Evolutionary conservation across 2,329 filamentous ascomycete genomes (phyloP).

Genomic region (Aspergillus ochraceus): DNA sequence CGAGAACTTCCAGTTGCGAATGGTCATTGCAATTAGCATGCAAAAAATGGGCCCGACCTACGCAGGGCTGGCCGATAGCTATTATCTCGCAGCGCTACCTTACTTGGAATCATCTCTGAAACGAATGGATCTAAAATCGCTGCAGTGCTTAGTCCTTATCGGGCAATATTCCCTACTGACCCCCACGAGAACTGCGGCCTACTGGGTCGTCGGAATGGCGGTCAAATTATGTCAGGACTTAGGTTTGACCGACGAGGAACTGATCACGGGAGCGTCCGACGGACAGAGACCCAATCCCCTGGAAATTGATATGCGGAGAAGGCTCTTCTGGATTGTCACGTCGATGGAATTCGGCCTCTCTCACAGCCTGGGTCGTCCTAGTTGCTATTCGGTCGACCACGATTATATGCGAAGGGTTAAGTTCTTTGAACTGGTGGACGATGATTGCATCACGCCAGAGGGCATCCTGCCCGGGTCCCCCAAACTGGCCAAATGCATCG

Average conservation of each 20-base stretch:
- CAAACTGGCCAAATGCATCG: constrained; percentile 80
- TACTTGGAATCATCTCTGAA: constrained; percentile 79
- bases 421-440: constrained; percentile 80
- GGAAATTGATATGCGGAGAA: constrained; percentile 83
- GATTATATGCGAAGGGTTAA: constrained; percentile 76
- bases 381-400: constrained; percentile 76
- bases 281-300: constrained; percentile 66
- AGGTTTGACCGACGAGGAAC: constrained; percentile 84
- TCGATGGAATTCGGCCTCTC: constrained; percentile 88
- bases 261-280: constrained; percentile 65
- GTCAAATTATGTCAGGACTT: constrained; percentile 86
- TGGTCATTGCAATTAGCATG: constrained; percentile 92
- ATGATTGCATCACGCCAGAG: constrained; percentile 75
- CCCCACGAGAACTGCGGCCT: constrained; percentile 86
- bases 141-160: constrained; percentile 86
- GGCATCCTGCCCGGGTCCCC: constrained; percentile 70
- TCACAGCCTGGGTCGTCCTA: constrained; percentile 83
- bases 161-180: constrained; percentile 90
- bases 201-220: constrained; percentile 88
- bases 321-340: constrained; percentile 83
- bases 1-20: constrained; percentile 82
- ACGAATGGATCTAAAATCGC: constrained; percentile 83
- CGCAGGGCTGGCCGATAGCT: constrained; percentile 91
- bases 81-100: constrained; percentile 86
- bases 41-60: constrained; percentile 89